A percentile compares a stretch with the other conserved stretches of the same genome.
Conservation (phyloP, 2,329 filamentous ascomycete species). For the Aspergillus vadensis region DNA sequence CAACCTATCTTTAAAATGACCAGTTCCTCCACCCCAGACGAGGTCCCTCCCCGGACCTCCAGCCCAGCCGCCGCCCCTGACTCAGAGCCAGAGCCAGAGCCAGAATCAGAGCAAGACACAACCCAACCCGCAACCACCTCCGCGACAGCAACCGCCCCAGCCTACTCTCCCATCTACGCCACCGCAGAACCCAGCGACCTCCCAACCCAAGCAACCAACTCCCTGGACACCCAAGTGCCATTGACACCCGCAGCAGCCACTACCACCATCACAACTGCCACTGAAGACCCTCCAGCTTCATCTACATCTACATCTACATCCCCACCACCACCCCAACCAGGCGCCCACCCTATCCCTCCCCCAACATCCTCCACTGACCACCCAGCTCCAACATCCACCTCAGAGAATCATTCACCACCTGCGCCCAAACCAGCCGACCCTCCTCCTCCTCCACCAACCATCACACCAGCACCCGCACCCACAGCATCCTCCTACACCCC, state of each 20-base stretch:
- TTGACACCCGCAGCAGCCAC: slow-evolving; percentile 31
- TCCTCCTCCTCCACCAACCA: slow-evolving; percentile 11
- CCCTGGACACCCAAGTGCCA: slow-evolving; percentile 15
- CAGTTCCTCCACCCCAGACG: slow-evolving; percentile 2
- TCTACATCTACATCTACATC: slow-evolving; percentile 15
- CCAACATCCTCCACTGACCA: slow-evolving; percentile 5
- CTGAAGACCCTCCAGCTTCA: slow-evolving; percentile 8
- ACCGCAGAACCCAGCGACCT: slow-evolving; percentile 20
- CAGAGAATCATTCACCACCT: too few relatives aligned
- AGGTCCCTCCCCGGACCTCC: not conserved
- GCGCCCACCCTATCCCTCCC: slow-evolving; percentile 26
- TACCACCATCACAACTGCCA: slow-evolving; percentile 30
- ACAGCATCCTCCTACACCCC: slow-evolving; percentile 22
- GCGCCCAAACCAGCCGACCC: slow-evolving; percentile 19
- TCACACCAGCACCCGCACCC: slow-evolving; percentile 29
- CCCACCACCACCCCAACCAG: slow-evolving; percentile 46
- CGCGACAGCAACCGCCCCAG: slow-evolving; percentile 30
- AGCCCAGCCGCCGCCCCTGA: not conserved
- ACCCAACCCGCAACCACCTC: slow-evolving; percentile 6
- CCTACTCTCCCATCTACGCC: slow-evolving; percentile 38
- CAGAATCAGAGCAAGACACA: not conserved
- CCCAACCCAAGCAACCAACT: slow-evolving; percentile 22
- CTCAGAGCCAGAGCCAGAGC: too few relatives aligned
- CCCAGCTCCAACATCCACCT: slow-evolving; percentile 11
- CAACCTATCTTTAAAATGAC: slow-evolving; percentile 8